Base-by-base conservation (phyloP, 306 rosid species). In the Cicer pinnatifidum region DNA sequence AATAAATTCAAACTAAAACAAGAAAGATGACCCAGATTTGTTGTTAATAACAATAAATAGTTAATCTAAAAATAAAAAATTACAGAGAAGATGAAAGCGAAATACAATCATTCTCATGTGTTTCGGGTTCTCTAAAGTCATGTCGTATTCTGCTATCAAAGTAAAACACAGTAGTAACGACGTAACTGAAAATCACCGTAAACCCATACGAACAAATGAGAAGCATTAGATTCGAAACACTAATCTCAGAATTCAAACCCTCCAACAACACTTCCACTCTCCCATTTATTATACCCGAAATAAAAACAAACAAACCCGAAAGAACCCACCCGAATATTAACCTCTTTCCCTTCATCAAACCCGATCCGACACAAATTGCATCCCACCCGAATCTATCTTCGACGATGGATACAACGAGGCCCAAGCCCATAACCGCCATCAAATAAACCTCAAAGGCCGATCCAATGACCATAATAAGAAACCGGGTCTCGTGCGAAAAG, bases 341-440 rank as follows among this genome's bases (percentile, higher is more conserved):
- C 71, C 85, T 80, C 52, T 73, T 82, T 0, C 89, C 98, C 9
- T 12, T 39, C 77, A 92, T 86, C 23, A 92, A n/a, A 6, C 3
- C 69, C 69, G 82, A 85, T 48, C 91, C 98, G 41, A 69, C 78
- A 40, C 76, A 67, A 1, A 92, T 72, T 5, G 98, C 96, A 0
- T 87, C 89, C 82, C 70, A 83, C 0, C 94, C 98, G 47, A 54
- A 68, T 17, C 77, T 75, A 15, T 90, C 98, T 50, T 92, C 98
- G 1, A 56, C 77, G 9, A 88, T 84, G 69, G 96, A 88, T 0
- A 85, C 88, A 15, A 90, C 91, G 0, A 92, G 38, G 0, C 83
- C 88, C 0, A 92, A 66, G 19, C 96, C 76, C 79, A 82, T 9
- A 39, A 88, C 75, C 73, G 89, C 84, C 81, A 88, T 84, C n/a